phyloP scores from a whole-genome alignment of 176 grass and related monocot species.

The Avena insularis region DNA sequence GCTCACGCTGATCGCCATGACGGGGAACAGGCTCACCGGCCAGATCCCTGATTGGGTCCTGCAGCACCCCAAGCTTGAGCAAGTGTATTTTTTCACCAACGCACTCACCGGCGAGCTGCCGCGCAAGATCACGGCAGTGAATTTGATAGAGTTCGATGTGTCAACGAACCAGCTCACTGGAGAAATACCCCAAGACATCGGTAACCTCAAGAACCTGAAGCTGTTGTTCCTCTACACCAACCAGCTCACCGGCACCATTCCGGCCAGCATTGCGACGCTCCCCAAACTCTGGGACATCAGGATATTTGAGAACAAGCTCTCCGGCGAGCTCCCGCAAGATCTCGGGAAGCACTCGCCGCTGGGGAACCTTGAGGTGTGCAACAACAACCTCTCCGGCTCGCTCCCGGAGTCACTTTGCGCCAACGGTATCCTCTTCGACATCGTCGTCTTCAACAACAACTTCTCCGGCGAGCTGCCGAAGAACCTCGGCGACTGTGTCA shows the following conservation, averaged over 20 bases:
- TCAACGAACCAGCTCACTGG: conserved; percentile 65
- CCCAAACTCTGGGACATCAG: conserved; percentile 45
- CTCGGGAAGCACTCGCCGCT: conserved; percentile 73
- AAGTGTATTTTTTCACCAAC: conserved; percentile 39
- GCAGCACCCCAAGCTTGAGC: conserved; percentile 43
- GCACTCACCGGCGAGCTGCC: conserved; percentile 48
- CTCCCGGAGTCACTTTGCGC: conserved; percentile 60
- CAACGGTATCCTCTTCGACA: conserved; percentile 34
- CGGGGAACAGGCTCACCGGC: conserved; percentile 46
- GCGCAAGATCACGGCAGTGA: conserved; percentile 9
- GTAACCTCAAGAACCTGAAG: conserved; percentile 48
- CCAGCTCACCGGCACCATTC: conserved; percentile 59
- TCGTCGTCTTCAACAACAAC: conserved; percentile 73
- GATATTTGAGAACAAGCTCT: conserved; percentile 61
- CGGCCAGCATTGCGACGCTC: conserved; percentile 56
- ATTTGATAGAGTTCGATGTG: conserved; percentile 53
- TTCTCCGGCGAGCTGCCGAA: conserved; percentile 57
- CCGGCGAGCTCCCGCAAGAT: conserved; percentile 58
- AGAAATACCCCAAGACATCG: conserved; percentile 50
- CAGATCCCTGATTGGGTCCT: conserved; percentile 59
- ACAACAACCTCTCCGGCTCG: conserved; percentile 60
- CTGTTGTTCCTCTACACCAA: conserved; percentile 59
- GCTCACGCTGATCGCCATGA: conserved; percentile 30
- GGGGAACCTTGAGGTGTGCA: conserved; percentile 52
- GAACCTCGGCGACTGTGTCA: conserved; percentile 36